Conservation (phyloP, 306 rosid genomes). For the Malus fusca region DNA sequence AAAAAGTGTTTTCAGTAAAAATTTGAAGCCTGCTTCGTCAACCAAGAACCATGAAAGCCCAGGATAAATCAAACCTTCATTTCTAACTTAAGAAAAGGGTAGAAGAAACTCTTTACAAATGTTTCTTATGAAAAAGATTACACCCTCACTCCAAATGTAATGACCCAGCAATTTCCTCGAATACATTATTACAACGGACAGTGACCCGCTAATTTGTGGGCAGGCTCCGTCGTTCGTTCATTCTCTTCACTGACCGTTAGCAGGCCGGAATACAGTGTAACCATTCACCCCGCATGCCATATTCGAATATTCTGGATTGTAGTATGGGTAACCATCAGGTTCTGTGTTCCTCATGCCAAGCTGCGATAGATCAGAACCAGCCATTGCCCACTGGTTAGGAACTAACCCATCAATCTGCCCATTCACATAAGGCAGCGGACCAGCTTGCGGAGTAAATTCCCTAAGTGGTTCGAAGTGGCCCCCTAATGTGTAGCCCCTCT, state of each 20-base stretch:
- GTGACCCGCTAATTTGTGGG: slow-evolving; percentile 31
- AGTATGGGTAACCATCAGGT: slow-evolving; percentile 52
- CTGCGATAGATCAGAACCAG: slow-evolving; percentile 45
- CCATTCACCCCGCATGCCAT: slow-evolving; percentile 59
- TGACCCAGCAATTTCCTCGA: slow-evolving; percentile 49
- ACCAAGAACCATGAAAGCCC: slow-evolving; percentile 19
- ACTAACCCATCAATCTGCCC: slow-evolving; percentile 75
- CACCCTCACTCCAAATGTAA: slow-evolving; percentile 75
- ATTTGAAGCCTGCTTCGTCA: slow-evolving; percentile 12
- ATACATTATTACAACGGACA: slow-evolving; percentile 59
- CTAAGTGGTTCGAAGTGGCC: slow-evolving; percentile 46
- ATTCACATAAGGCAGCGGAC: slow-evolving; percentile 40
- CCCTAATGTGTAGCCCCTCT: slow-evolving; percentile 40
- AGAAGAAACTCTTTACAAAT: slow-evolving; percentile 72
- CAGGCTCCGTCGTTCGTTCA: slow-evolving; percentile 11
- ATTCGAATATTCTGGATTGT: slow-evolving; percentile 60
- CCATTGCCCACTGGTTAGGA: slow-evolving; percentile 70
- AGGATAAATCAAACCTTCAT: slow-evolving; percentile 19
- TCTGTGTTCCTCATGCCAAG: slow-evolving; percentile 53
- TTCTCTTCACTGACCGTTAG: slow-evolving; percentile 50
- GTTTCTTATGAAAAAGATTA: slow-evolving; percentile 59
- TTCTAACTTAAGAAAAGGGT: slow-evolving; percentile 27
- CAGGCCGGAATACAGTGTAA: slow-evolving; percentile 77
- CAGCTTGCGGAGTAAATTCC: slow-evolving; percentile 49
- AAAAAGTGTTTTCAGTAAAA: neutral